These are phyloP conservation scores for Atkinsonella texensis DNA, from an alignment of 2,329 filamentous ascomycete genomes.

Conservation along the genomic window DNA sequence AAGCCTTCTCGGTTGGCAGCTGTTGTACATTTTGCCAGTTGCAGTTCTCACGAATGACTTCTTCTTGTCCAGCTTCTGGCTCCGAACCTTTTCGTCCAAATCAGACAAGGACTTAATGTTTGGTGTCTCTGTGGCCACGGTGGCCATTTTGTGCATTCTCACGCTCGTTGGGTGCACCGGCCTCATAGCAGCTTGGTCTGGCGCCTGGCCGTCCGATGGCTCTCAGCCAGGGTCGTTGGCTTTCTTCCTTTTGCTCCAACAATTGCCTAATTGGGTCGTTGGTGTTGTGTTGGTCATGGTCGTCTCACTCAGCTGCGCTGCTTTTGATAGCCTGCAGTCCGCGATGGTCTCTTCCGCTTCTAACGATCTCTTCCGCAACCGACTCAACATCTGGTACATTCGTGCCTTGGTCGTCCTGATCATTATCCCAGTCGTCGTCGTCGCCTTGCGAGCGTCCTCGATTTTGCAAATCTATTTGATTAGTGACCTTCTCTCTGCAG, in stretches of 20 bases:
- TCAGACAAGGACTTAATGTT: constrained; percentile 69
- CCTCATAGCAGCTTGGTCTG: constrained; percentile 67
- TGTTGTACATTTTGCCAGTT: constrained; percentile 73
- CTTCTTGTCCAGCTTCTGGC: constrained; percentile 76
- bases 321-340: constrained; percentile 70
- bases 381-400: constrained; percentile 63
- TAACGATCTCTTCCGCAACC: constrained; percentile 77
- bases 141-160: constrained; percentile 55
- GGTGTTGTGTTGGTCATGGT: constrained; percentile 74
- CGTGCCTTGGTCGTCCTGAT: constrained; percentile 56
- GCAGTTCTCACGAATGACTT: constrained; percentile 78
- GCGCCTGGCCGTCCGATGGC: constrained; percentile 53
- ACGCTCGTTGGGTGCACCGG: constrained; percentile 62
- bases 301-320: constrained; percentile 61
- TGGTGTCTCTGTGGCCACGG: constrained; percentile 56
- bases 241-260: constrained; percentile 62
- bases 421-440: constrained; percentile 62
- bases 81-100: constrained; percentile 69
- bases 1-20: constrained; percentile 68
- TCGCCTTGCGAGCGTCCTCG: constrained; percentile 61
- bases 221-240: constrained; percentile 50
- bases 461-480: constrained; percentile 77
- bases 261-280: constrained; percentile 69
- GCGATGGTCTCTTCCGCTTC: constrained; percentile 78
- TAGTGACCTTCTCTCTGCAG: constrained; percentile 65